phyloP scores from a whole-genome alignment of 2,329 filamentous ascomycete species.

The Cordyceps pruinosa region DNA sequence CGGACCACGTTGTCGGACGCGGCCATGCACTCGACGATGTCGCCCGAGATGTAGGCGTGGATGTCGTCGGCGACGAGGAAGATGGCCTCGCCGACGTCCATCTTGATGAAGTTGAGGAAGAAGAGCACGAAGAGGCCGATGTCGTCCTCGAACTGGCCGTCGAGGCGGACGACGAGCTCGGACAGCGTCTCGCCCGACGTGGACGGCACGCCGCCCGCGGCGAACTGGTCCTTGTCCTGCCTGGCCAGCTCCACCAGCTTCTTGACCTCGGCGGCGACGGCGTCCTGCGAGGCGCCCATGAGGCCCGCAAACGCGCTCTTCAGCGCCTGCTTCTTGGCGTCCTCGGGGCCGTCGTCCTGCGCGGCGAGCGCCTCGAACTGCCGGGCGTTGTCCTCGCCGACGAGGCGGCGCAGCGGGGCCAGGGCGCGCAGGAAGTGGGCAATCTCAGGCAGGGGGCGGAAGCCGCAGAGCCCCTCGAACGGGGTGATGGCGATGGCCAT shows the following conservation, averaged over 20 bases:
- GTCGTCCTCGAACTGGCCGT: slow-evolving; percentile 80
- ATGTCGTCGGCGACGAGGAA: slow-evolving; percentile 96
- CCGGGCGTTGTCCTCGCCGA: slow-evolving; percentile 57
- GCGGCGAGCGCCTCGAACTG: slow-evolving; percentile 47
- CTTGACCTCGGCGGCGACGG: slow-evolving; percentile 47
- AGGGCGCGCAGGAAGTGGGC: slow-evolving; percentile 66
- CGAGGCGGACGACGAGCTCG: slow-evolving; percentile 68
- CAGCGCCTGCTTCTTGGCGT: slow-evolving; percentile 70
- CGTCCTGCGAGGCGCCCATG: slow-evolving; percentile 68
- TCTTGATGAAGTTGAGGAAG: slow-evolving; percentile 91
- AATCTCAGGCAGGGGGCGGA: slow-evolving; percentile 82
- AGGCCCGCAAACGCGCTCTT: slow-evolving; percentile 68
- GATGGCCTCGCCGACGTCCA: slow-evolving; percentile 85
- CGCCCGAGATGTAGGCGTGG: slow-evolving; percentile 86
- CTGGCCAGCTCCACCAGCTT: slow-evolving; percentile 66
- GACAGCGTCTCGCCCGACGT: slow-evolving; percentile 64
- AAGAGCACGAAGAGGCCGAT: slow-evolving; percentile 93
- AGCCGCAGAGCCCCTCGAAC: slow-evolving; percentile 94
- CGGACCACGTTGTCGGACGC: slow-evolving; percentile 98
- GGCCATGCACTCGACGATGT: slow-evolving; percentile 99
- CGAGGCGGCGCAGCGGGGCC: slow-evolving; percentile 53
- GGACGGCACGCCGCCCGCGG: slow-evolving; percentile 61
- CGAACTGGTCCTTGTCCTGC: slow-evolving; percentile 64
- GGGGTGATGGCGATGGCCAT: slow-evolving; percentile 98
- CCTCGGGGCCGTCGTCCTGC: slow-evolving; percentile 33